A percentile compares a stretch with the other conserved stretches of the same genome.
Evolutionary conservation across 108 stramenopile species (phyloP).

Genomic region (Nannochloropsis oceanica): DNA sequence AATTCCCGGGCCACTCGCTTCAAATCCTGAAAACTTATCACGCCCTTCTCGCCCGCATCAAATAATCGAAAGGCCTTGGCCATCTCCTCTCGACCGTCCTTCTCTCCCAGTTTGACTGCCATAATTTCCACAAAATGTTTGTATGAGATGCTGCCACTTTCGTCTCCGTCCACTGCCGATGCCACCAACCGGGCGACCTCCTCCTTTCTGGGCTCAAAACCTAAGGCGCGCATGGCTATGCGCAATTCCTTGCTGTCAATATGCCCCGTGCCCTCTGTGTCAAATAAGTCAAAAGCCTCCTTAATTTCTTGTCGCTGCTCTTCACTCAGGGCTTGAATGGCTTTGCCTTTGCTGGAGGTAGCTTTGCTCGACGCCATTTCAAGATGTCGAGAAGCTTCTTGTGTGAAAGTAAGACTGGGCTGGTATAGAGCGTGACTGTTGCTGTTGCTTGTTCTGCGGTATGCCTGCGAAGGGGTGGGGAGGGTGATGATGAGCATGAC

Average conservation of each 20-base stretch:
- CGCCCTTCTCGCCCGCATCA: slow-evolving; percentile 73
- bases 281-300: slow-evolving; percentile 28
- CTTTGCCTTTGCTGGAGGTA: slow-evolving; percentile 1
- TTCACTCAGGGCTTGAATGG: slow-evolving; percentile 8
- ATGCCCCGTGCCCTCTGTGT: slow-evolving; percentile 22
- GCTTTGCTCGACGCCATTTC: slow-evolving; percentile 2
- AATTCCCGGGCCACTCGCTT: slow-evolving; percentile 77
- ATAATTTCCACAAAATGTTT: slow-evolving; percentile 63
- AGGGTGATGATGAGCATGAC: background rate
- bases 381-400: background rate
- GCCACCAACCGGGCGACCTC: slow-evolving; percentile 69
- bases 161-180: slow-evolving; percentile 59
- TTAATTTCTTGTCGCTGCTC: slow-evolving; percentile 26
- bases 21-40: slow-evolving; percentile 65
- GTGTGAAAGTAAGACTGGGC: background rate
- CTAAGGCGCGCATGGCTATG: slow-evolving; percentile 73
- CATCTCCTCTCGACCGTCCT: slow-evolving; percentile 33
- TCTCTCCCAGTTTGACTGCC: slow-evolving; percentile 43
- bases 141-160: slow-evolving; percentile 66
- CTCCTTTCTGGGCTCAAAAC: slow-evolving; percentile 59
- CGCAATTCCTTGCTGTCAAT: slow-evolving; percentile 78
- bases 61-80: background rate
- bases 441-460: background rate
- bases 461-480: background rate
- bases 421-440: background rate